phyloP scores from a whole-genome alignment of 2,329 filamentous ascomycete genomes.

The Monosporascus sp. region DNA sequence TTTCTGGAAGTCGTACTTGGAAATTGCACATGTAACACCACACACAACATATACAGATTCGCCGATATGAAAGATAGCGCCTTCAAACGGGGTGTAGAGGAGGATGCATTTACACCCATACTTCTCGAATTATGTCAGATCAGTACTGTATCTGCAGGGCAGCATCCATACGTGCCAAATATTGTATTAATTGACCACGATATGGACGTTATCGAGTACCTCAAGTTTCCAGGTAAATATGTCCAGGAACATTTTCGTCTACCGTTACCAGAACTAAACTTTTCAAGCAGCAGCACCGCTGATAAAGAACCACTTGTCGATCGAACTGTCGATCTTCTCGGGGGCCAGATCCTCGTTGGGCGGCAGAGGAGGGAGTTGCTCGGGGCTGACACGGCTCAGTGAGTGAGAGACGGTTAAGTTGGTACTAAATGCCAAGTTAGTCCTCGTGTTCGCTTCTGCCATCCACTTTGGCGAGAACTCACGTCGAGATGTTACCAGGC shows the following conservation, averaged over 20 bases:
- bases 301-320: constrained; percentile 99
- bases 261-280: constrained; percentile 21
- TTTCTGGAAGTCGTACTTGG: not conserved
- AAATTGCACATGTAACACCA: constrained; percentile 3
- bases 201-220: constrained; percentile 19
- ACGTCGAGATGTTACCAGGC: constrained; percentile 76
- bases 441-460: constrained; percentile 1
- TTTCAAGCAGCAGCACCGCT: constrained; percentile 82
- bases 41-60: constrained; percentile 1
- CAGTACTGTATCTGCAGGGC: not conserved
- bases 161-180: constrained; percentile 3
- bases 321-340: constrained; percentile 88
- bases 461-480: constrained; percentile 37
- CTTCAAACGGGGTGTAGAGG: no score
- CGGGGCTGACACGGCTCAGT: constrained; percentile 62
- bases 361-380: constrained; percentile 72
- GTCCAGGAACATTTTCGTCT: constrained; percentile 22
- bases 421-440: constrained; percentile 49
- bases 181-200: constrained; percentile 5
- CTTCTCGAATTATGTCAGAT: not conserved
- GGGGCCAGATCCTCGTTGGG: constrained; percentile 73
- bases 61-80: not conserved
- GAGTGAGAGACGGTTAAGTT: constrained; percentile 76
- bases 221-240: constrained; percentile 6
- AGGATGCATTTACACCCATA: not conserved